A percentile compares a stretch with the other conserved stretches of the same genome.
Conservation (phyloP, 441 rosid genomes). For the Pelargonium myrrhifolium region DNA sequence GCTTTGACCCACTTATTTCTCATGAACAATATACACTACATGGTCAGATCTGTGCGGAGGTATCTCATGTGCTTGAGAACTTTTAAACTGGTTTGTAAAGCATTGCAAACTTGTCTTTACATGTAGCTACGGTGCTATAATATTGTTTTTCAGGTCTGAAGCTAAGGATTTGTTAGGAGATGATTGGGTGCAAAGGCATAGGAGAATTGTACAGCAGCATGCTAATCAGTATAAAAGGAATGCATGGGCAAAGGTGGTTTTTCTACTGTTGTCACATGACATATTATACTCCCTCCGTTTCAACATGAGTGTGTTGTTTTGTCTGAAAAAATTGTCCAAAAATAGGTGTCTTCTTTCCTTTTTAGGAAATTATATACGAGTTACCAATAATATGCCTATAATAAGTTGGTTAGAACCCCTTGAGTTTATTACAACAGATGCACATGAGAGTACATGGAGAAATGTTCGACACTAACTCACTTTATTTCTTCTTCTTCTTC, state of each 20-base stretch:
- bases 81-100: neutral
- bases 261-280: neutral
- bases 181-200: conserved; percentile 5
- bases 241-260: neutral
- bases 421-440: too few relatives aligned
- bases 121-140: neutral
- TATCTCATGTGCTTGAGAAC: conserved; percentile 11
- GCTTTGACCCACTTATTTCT: conserved; percentile 78
- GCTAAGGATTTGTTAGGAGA: neutral
- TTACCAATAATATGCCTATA: too few relatives aligned
- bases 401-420: too few relatives aligned
- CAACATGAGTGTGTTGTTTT: too few relatives aligned
- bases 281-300: neutral
- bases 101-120: neutral
- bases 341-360: too few relatives aligned
- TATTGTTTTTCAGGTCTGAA: neutral
- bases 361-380: too few relatives aligned
- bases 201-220: conserved; percentile 1
- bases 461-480: too few relatives aligned
- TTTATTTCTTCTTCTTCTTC: too few relatives aligned
- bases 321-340: too few relatives aligned
- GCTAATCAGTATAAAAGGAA: neutral
- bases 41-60: conserved; percentile 96
- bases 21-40: conserved; percentile 90
- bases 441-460: too few relatives aligned